These are phyloP conservation scores for Saturnispora hagleri DNA, from an alignment of 805 yeast species.

Conservation along the genomic window DNA sequence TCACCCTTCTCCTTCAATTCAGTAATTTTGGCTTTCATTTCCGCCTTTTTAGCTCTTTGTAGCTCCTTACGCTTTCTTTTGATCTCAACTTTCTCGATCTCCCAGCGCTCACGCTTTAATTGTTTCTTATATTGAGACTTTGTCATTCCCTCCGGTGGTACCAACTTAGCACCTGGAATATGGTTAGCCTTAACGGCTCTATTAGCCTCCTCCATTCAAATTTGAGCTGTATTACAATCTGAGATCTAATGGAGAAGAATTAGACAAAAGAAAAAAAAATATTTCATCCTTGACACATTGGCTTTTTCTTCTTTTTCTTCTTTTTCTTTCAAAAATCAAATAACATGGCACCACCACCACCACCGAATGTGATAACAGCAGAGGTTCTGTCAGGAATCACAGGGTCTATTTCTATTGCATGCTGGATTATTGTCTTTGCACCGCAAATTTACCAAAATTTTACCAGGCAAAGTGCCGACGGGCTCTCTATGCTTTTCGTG, in stretches of 20 bases:
- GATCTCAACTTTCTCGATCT: conserved; percentile 54
- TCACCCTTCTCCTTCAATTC: conserved; percentile 33
- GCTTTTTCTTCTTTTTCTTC: background rate
- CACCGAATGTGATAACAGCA: conserved; percentile 56
- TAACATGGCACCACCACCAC: conserved; percentile 51
- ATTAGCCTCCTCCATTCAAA: background rate
- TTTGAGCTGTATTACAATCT: background rate
- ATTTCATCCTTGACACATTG: background rate
- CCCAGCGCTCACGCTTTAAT: conserved; percentile 46
- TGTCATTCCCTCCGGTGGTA: conserved; percentile 79
- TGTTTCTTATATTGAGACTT: conserved; percentile 76
- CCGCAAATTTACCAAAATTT: conserved; percentile 95
- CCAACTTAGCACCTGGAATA: conserved; percentile 12
- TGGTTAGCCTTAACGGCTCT: background rate
- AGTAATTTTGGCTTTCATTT: conserved; percentile 23
- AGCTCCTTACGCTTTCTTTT: conserved; percentile 44
- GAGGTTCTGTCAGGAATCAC: conserved; percentile 71
- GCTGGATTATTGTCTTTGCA: conserved; percentile 97
- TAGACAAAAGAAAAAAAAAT: background rate
- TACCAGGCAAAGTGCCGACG: conserved; percentile 77
- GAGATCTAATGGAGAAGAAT: background rate
- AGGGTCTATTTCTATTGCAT: conserved; percentile 85
- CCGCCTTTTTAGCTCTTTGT: conserved; percentile 35
- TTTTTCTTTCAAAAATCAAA: background rate
- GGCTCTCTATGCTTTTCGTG: conserved; percentile 78